A percentile compares a stretch with the other conserved stretches of the same genome.
Evolutionary conservation across 345 rosid genomes (phyloP).

Genomic region (Eucalyptus curtisii): DNA sequence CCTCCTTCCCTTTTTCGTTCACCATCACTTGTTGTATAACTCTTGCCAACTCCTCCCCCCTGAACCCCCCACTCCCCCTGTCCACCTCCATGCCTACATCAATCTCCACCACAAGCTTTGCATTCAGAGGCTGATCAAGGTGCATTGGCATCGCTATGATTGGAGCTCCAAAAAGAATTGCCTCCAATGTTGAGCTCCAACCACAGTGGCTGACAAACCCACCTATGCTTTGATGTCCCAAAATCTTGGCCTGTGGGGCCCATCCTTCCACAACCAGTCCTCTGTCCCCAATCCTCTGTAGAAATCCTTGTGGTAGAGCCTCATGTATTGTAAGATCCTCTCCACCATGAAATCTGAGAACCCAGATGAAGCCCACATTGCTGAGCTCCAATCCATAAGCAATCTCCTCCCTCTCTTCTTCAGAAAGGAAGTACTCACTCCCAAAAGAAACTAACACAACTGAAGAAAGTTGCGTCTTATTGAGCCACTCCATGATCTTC

Average conservation of each 20-base stretch:
- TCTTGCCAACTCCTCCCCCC: constrained; percentile 1
- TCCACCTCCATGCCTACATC: background rate
- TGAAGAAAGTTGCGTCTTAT: constrained; percentile 1
- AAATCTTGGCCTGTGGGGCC: constrained; percentile 17
- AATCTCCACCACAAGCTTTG: background rate
- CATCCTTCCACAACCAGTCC: constrained; percentile 17
- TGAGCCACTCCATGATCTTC: constrained; percentile 12
- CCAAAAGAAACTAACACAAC: constrained; percentile 22
- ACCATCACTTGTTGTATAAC: constrained; percentile 1
- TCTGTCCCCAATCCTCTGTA: constrained; percentile 5
- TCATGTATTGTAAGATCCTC: background rate
- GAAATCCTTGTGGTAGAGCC: constrained; percentile 13
- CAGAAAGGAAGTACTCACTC: constrained; percentile 16
- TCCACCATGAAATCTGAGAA: constrained; percentile 7
- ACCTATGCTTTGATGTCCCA: constrained; percentile 4
- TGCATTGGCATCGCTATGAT: constrained; percentile 17
- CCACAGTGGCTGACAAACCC: constrained; percentile 22
- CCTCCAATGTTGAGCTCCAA: constrained; percentile 15
- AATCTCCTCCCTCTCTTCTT: constrained; percentile 12
- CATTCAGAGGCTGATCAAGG: constrained; percentile 12
- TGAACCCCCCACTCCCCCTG: background rate
- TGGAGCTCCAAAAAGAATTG: constrained; percentile 11
- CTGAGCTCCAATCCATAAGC: constrained; percentile 22
- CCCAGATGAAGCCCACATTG: constrained; percentile 21
- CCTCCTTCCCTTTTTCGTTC: background rate